Evolutionary conservation across 2,329 filamentous ascomycete genomes (phyloP), one percentile per base, ranked within the genome.

Genomic region (Paramyrothecium roridum): DNA sequence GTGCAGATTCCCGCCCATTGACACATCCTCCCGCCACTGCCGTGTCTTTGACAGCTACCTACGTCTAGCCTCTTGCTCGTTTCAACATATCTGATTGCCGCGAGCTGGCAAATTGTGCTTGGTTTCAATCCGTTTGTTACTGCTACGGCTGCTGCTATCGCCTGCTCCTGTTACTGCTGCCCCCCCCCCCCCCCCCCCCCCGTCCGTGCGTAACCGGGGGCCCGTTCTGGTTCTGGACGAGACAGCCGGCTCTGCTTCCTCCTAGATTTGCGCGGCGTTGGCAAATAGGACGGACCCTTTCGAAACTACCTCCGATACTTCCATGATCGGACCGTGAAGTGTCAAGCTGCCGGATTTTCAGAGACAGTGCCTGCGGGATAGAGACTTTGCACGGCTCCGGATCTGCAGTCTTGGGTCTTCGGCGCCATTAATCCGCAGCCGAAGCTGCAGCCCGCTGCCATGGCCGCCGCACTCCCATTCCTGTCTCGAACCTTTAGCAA

Each of bases 381-480:
- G 37, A 43, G 37, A 43, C 13, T 43, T 19, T 43, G 13, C 37
- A 13, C 37, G 37, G 37, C 37, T 43, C 37, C 37, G 37, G 37
- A 17, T 19, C 37, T 43, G 37, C 37, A 43, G n/a, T 16, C 37
- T 19, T 43, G 37, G 13, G 37, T 6, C 37, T 43, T 13, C 37
- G 37, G 37, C 37, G 37, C 37, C 37, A 43, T 43, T 43, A 43
- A 43, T 43, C 37, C 37, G 37, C 37, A 43, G 37, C 37, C 37
- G 37, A 43, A 43, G 37, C 37, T 43, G 37, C 37, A 43, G 13
- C 37, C 13, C 37, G 37, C 33, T 33, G 30, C 20, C 52, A 77
- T 78, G 73, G 73, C 75, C 62, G 71, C 75, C 52, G 70, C 72
- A 50, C 65, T 75, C 59, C 74, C 79, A 53, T 75, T 74, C 61